Percentiles rank a stretch among this genome's conserved stretches.
Evolutionary conservation across 257 asterid genomes (phyloP).

Genomic region (Plantago major): DNA sequence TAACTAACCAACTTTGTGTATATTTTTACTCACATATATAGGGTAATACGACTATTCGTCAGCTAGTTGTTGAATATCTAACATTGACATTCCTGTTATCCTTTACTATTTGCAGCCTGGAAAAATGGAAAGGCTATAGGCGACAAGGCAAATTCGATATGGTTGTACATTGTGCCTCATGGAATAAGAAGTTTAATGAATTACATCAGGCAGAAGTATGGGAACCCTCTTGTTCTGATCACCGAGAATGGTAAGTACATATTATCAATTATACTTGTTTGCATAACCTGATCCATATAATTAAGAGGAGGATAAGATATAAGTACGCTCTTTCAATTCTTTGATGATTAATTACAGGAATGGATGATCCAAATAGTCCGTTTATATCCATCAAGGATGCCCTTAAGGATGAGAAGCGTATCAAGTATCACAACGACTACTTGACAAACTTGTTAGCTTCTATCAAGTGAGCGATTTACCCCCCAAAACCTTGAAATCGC

Average conservation of each 20-base stretch:
- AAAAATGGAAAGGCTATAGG: constrained; percentile 34
- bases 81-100: background rate
- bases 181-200: constrained; percentile 83
- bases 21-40: background rate
- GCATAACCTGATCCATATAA: background rate
- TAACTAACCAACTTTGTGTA: background rate
- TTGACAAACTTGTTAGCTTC: constrained; percentile 52
- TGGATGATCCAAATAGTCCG: constrained; percentile 69
- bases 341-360: constrained; percentile 43
- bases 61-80: background rate
- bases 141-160: constrained; percentile 64
- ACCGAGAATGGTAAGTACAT: constrained; percentile 69
- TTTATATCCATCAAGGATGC: constrained; percentile 35
- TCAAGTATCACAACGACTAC: constrained; percentile 75
- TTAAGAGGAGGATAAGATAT: too few species aligned
- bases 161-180: constrained; percentile 79
- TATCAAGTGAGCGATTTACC: constrained; percentile 47
- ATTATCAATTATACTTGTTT: background rate
- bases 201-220: constrained; percentile 60
- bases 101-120: constrained; percentile 31
- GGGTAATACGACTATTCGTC: too few species aligned
- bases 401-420: constrained; percentile 65
- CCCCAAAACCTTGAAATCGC: background rate
- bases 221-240: constrained; percentile 63
- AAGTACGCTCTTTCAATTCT: background rate